Percentiles rank a stretch among this genome's conserved stretches.
phyloP scores from a whole-genome alignment of 2,329 filamentous ascomycete genomes.

The Colletotrichum plurivorum region DNA sequence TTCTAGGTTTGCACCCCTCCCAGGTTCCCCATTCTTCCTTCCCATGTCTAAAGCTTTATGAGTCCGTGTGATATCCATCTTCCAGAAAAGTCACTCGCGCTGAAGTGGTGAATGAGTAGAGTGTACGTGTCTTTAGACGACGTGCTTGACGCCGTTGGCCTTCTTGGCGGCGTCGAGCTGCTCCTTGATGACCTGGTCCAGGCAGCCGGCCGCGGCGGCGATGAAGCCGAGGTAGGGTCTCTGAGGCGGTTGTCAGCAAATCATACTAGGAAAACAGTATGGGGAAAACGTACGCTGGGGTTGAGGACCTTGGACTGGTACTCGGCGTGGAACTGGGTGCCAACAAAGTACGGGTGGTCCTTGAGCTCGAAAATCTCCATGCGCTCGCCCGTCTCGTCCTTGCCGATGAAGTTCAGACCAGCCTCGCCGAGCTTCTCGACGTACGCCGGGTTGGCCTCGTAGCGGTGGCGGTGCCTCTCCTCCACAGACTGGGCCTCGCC shows the following conservation, averaged over 20 bases:
- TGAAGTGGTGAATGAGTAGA: too few species aligned
- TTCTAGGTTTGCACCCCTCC: too few species aligned
- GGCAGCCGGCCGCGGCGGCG: conserved; percentile 79
- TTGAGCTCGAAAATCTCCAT: conserved; percentile 89
- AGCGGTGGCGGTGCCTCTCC: conserved; percentile 90
- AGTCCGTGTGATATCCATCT: too few species aligned
- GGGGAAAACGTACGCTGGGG: conserved; percentile 69
- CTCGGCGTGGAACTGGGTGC: conserved; percentile 88
- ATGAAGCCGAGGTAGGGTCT: conserved; percentile 86
- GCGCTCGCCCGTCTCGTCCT: conserved; percentile 82
- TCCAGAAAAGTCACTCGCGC: too few species aligned
- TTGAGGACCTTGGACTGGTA: conserved; percentile 82
- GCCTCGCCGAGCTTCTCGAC: conserved; percentile 77
- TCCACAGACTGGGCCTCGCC: conserved; percentile 68
- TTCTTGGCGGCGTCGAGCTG: conserved; percentile 38
- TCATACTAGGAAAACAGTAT: conserved; percentile 45
- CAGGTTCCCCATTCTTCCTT: too few species aligned
- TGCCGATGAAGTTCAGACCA: conserved; percentile 83
- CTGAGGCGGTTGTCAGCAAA: conserved; percentile 37
- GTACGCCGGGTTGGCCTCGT: conserved; percentile 89
- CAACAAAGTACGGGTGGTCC: conserved; percentile 86
- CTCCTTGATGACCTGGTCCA: conserved; percentile 61
- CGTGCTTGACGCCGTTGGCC: conserved; percentile 36
- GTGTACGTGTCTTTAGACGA: conserved; percentile 15
- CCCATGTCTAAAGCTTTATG: too few species aligned